These are phyloP conservation scores for Macrolepiota dolichaula DNA, from an alignment of 768 basidiomycete genomes.

Conservation along the genomic window DNA sequence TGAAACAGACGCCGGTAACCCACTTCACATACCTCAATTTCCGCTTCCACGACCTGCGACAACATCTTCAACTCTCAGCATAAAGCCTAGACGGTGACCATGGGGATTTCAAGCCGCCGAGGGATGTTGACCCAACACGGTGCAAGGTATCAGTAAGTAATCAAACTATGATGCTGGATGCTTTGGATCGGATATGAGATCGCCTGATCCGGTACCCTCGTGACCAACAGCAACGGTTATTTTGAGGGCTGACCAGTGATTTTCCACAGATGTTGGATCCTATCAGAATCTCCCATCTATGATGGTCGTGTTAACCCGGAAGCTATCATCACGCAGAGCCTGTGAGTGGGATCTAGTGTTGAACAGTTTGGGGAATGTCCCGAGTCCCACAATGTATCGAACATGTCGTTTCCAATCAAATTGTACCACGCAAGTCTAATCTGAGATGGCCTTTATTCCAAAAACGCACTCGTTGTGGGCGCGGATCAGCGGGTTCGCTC, in stretches of 20 bases:
- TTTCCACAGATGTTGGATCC: background rate
- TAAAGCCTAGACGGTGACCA: conserved; percentile 3
- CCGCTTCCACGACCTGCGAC: background rate
- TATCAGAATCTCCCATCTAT: background rate
- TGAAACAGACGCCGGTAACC: background rate
- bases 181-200: background rate
- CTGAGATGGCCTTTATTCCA: conserved; percentile 1
- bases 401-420: background rate
- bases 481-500: background rate
- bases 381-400: background rate
- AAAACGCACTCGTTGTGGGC: background rate
- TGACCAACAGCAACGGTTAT: background rate
- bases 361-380: background rate
- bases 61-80: background rate
- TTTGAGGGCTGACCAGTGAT: background rate
- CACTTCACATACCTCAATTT: background rate
- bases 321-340: background rate
- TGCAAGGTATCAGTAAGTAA: background rate
- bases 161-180: background rate
- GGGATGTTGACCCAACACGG: no score
- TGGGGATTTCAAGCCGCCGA: background rate
- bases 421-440: background rate
- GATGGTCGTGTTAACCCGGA: background rate
- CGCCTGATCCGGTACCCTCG: background rate
- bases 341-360: background rate